Base-by-base conservation (phyloP, 2,329 filamentous ascomycete genomes). In the Pseudonectria buxi region DNA sequence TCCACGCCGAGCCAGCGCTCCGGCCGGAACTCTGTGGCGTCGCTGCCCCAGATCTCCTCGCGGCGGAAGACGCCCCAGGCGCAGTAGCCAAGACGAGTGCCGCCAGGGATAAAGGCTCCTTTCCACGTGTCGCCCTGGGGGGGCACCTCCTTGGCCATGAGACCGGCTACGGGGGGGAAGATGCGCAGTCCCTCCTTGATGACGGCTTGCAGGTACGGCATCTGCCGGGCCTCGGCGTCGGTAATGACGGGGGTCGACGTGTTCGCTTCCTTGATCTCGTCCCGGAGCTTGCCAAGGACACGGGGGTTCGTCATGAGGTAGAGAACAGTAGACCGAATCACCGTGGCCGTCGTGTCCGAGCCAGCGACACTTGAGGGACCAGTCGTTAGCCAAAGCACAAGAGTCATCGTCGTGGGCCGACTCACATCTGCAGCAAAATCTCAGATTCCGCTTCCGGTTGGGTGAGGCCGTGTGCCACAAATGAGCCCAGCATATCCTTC, bases 291-390 rank as follows among this genome's bases (percentile, higher is more conserved):
- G 4, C 44, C 37, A 37, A 69, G 63, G 1, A 74, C 64, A 1
- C 57, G 58, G 0, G 69, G 68, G 15, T 64, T 68, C n/a, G 65
- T 71, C 14, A 69, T 64, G 36, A 78, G 51, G 48, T 72, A 65
- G 14, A 78, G 62, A 36, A 78, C 43, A 2, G 67, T 73, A 26
- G 67, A 60, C 3, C 75, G 67, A 9, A 80, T 65, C 2, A 66
- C 66, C 1, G 71, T 73, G 1, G 76, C 72, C 0, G 73, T 75
- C 3, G 72, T 77, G 40, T 79, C 75, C 1, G 72, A 72, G 4
- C 75, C 76, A 4, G 74, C 74, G 5, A 74, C 59, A 27, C 65
- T 65, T 33, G n/a, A 2, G 29, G 3, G 1, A 1, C 3, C 0
- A 1, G n/a, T 42, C 25, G 2, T 3, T 6, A 12, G 2, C 7